Evolutionary conservation across 2,329 filamentous ascomycete genomes (phyloP).

Genomic region (Laburnicola sp.): DNA sequence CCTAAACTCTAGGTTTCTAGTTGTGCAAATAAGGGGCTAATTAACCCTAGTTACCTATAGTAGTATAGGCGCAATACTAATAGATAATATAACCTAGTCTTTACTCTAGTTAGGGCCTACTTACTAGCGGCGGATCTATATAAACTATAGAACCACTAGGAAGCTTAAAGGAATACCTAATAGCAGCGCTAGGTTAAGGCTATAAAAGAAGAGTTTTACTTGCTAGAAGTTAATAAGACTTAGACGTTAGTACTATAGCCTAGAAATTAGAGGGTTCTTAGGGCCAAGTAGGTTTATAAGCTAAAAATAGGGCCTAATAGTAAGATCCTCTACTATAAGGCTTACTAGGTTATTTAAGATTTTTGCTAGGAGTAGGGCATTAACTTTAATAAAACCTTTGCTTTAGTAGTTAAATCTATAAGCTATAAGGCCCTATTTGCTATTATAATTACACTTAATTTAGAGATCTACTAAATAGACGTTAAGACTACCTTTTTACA

Average conservation of each 20-base stretch:
- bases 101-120: too few species aligned
- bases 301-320: constrained; percentile 23
- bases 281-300: constrained; percentile 26
- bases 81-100: too few species aligned
- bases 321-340: constrained; percentile 27
- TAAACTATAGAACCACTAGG: too few species aligned
- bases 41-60: too few species aligned
- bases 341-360: constrained; percentile 29
- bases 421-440: constrained; percentile 32
- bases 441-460: constrained; percentile 18
- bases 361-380: constrained; percentile 30
- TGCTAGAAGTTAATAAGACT: constrained; percentile 16
- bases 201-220: constrained; percentile 10
- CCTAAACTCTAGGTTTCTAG: too few species aligned
- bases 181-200: not conserved
- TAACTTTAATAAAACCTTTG: constrained; percentile 35
- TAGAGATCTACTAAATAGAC: constrained; percentile 37
- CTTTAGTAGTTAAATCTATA: constrained; percentile 26
- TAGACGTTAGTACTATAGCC: constrained; percentile 16
- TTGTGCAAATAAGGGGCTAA: too few species aligned
- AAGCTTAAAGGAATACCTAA: not conserved
- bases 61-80: too few species aligned
- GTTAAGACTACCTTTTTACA: constrained; percentile 41
- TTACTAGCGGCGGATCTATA: too few species aligned
- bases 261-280: constrained; percentile 7